These are phyloP conservation scores for Cystobasidium slooffiae DNA, from an alignment of 1,284 basidiomycete species.

Conservation along the genomic window DNA sequence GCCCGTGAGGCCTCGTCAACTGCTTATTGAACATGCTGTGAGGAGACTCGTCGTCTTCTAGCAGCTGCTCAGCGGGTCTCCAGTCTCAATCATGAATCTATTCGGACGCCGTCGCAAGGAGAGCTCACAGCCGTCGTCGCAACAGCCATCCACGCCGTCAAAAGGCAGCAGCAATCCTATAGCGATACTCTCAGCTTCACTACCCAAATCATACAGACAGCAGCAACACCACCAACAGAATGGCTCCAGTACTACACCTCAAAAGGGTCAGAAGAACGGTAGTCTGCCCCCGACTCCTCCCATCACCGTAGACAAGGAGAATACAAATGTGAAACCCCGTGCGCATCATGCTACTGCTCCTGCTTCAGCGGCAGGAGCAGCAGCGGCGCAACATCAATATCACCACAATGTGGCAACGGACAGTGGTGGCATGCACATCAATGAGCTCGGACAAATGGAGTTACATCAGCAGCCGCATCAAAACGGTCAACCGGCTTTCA, in stretches of 20 bases:
- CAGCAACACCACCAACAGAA: not conserved
- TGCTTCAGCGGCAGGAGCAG: not conserved
- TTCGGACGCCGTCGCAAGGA: constrained; percentile 34
- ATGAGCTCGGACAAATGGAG: constrained; percentile 20
- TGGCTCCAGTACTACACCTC: constrained; percentile 7
- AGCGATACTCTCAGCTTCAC: constrained; percentile 26
- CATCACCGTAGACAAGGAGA: constrained; percentile 2
- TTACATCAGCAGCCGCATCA: not conserved
- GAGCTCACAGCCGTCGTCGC: constrained; percentile 28
- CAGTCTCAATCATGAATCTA: constrained; percentile 6
- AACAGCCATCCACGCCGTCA: not conserved
- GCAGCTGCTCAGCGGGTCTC: not conserved
- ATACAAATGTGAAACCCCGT: constrained; percentile 7
- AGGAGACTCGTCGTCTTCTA: no score
- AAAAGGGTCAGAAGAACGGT: not conserved
- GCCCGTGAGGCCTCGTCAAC: not conserved
- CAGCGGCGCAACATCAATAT: no score
- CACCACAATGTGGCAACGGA: no score
- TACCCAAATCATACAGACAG: constrained; percentile 32
- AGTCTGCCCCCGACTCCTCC: constrained; percentile 11
- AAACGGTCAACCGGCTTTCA: constrained; percentile 9
- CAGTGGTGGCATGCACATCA: not conserved
- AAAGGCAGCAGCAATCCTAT: constrained; percentile 20
- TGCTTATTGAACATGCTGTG: no score
- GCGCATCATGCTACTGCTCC: constrained; percentile 23